Evolutionary conservation across 2,329 filamentous ascomycete species (phyloP).

Genomic region (Aureobasidium musti): DNA sequence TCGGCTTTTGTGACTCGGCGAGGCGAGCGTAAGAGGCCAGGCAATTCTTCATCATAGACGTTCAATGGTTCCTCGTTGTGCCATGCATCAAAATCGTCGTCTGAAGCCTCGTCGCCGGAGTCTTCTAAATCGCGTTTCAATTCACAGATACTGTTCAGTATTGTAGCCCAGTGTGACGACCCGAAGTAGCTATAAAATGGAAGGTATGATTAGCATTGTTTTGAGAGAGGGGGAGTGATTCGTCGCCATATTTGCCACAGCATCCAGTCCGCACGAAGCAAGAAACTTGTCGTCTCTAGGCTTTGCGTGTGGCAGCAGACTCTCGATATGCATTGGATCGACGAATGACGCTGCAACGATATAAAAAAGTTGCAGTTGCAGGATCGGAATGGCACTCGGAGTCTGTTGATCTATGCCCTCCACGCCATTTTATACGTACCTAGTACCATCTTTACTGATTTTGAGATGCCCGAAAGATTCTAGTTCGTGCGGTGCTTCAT

Average conservation of each 20-base stretch:
- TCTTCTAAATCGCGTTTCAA: constrained; percentile 40
- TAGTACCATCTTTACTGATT: constrained; percentile 69
- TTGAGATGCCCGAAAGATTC: constrained; percentile 80
- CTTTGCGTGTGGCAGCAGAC: not conserved
- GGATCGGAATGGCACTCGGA: not conserved
- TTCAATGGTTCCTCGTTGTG: constrained; percentile 28
- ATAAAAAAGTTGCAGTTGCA: not conserved
- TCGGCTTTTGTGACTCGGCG: constrained; percentile 37
- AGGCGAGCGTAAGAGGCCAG: constrained; percentile 28
- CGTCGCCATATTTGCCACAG: not conserved
- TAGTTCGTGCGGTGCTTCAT: constrained; percentile 48
- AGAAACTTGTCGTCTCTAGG: not conserved
- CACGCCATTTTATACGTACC: not conserved
- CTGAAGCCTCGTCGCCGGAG: constrained; percentile 35
- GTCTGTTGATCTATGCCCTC: not conserved
- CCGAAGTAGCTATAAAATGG: constrained; percentile 67
- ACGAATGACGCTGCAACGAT: not conserved
- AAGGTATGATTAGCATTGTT: not conserved
- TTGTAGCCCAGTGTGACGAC: constrained; percentile 79
- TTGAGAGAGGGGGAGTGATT: too few relatives aligned
- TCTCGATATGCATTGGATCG: not conserved
- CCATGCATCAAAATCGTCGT: constrained; percentile 28
- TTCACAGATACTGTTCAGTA: constrained; percentile 63
- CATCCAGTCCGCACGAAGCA: too few relatives aligned
- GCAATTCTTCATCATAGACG: not conserved